phyloP scores from a whole-genome alignment of 257 asterid genomes.

The Linaria vulgaris region DNA sequence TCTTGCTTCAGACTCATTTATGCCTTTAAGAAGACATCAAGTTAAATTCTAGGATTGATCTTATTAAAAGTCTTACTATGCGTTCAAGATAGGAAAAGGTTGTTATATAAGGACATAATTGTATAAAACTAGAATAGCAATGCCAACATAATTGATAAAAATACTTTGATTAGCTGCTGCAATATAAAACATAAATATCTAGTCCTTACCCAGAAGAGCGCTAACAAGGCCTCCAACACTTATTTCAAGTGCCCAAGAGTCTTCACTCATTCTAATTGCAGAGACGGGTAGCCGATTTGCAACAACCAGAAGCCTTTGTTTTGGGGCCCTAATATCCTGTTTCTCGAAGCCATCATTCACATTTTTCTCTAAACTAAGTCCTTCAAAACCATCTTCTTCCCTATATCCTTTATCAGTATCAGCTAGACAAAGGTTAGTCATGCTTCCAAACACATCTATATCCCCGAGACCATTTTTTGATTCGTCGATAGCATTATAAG shows the following conservation, averaged over 20 bases:
- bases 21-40: constrained; percentile 49
- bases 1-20: constrained; percentile 82
- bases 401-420: constrained; percentile 44
- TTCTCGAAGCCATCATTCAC: constrained; percentile 36
- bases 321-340: constrained; percentile 45
- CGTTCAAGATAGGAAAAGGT: constrained; percentile 18
- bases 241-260: constrained; percentile 75
- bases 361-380: constrained; percentile 29
- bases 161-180: not conserved
- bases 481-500: constrained; percentile 45
- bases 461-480: constrained; percentile 44
- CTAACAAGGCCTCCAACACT: constrained; percentile 89
- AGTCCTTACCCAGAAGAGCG: constrained; percentile 71
- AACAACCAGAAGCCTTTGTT: constrained; percentile 74
- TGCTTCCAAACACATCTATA: constrained; percentile 33
- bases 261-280: constrained; percentile 71
- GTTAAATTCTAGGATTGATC: constrained; percentile 5
- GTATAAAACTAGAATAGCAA: not conserved
- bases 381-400: constrained; percentile 51
- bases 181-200: constrained; percentile 4
- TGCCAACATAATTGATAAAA: constrained; percentile 4
- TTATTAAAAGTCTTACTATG: constrained; percentile 5
- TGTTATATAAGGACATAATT: not conserved
- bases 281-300: constrained; percentile 91
- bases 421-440: constrained; percentile 36